Conservation (phyloP, 1,284 basidiomycete genomes). For the Golubevia sp. region DNA sequence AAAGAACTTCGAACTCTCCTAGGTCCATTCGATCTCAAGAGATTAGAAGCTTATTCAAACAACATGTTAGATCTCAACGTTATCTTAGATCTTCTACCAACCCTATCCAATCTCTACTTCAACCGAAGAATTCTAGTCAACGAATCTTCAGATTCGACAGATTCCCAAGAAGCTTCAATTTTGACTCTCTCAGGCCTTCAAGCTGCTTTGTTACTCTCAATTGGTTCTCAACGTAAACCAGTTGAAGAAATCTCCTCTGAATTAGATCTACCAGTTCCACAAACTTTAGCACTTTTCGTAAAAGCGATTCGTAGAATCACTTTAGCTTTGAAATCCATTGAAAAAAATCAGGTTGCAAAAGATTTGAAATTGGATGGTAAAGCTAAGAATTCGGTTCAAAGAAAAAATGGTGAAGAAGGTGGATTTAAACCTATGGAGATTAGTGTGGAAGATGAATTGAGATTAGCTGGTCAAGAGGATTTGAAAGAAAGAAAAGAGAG, state of each 20-base stretch:
- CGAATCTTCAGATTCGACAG: no score
- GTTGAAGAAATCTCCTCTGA: slow-evolving; percentile 71
- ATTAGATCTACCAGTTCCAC: slow-evolving; percentile 80
- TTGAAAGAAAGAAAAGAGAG: slow-evolving; percentile 16
- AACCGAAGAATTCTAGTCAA: no score
- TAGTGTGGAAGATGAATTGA: slow-evolving; percentile 38
- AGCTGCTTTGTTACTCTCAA: slow-evolving; percentile 64
- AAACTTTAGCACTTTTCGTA: slow-evolving; percentile 86
- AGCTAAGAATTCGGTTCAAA: slow-evolving; percentile 6
- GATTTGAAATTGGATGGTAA: slow-evolving; percentile 22
- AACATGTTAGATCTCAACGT: slow-evolving; percentile 97
- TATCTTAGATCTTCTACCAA: slow-evolving; percentile 87
- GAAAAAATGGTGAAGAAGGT: slow-evolving; percentile 3
- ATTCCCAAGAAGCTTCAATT: slow-evolving; percentile 20
- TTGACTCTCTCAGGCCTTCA: slow-evolving; percentile 45
- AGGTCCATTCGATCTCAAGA: slow-evolving; percentile 93
- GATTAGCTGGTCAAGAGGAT: slow-evolving; percentile 21
- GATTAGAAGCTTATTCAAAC: slow-evolving; percentile 91
- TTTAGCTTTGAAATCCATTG: slow-evolving; percentile 78
- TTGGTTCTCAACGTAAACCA: slow-evolving; percentile 88
- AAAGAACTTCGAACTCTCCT: slow-evolving; percentile 76
- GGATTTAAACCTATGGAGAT: slow-evolving; percentile 30
- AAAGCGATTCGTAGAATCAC: slow-evolving; percentile 87
- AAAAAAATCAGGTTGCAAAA: slow-evolving; percentile 65
- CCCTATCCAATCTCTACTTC: slow-evolving; percentile 76